Evolutionary conservation across 78 protist species (phyloP).

Genomic region (Dictyostelium capitatum): DNA sequence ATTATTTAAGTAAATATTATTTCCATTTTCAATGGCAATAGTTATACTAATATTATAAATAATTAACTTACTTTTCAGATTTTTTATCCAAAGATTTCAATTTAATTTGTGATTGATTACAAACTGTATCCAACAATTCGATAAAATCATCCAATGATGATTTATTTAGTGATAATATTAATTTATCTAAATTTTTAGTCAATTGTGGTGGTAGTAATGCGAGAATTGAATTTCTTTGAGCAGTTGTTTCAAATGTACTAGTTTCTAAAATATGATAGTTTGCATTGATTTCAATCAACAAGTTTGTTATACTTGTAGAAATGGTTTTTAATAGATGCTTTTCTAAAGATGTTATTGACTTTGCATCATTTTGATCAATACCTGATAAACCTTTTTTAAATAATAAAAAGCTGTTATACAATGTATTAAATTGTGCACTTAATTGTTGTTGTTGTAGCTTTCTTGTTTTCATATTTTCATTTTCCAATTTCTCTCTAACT

Average conservation of each 20-base stretch:
- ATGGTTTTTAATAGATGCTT: conserved; percentile 65
- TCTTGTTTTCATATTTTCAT: conserved; percentile 49
- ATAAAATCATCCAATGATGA: conserved; percentile 35
- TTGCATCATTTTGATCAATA: conserved; percentile 25
- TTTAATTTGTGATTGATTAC: conserved; percentile 62
- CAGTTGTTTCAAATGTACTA: conserved; percentile 30
- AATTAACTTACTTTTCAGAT: conserved; percentile 48
- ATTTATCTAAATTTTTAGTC: conserved; percentile 45
- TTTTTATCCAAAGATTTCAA: conserved; percentile 77
- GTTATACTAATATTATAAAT: too few species aligned
- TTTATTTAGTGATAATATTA: conserved; percentile 44
- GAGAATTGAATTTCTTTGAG: conserved; percentile 28
- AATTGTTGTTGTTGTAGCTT: conserved; percentile 37
- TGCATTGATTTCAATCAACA: conserved; percentile 63
- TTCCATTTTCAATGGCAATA: too few species aligned
- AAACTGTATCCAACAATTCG: conserved; percentile 46
- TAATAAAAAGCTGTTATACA: conserved; percentile 29
- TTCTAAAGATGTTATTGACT: background rate
- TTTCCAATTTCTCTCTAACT: conserved; percentile 56
- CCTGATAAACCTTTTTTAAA: conserved; percentile 69
- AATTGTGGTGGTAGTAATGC: conserved; percentile 25
- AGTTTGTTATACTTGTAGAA: conserved; percentile 25
- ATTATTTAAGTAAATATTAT: too few species aligned
- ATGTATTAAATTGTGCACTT: conserved; percentile 6
- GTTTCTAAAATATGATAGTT: conserved; percentile 46